Percentiles rank a stretch among this genome's conserved stretches.
phyloP scores from a whole-genome alignment of 345 rosid genomes.

The Populus tremula region DNA sequence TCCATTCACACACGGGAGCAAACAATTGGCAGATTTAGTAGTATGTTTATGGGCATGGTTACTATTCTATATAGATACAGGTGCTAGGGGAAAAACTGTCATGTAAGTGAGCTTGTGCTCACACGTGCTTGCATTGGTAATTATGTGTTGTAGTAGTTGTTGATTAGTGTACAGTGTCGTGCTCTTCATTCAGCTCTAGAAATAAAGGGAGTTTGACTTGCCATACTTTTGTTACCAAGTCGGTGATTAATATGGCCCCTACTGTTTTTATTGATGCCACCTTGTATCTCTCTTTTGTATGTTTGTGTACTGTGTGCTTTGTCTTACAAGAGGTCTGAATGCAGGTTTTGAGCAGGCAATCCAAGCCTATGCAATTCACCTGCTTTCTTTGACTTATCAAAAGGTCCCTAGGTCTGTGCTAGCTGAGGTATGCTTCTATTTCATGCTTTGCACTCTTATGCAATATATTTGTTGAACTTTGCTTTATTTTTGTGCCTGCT shows the following conservation, averaged over 20 bases:
- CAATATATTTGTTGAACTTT: neutral
- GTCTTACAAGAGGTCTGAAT: conserved; percentile 26
- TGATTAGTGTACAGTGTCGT: neutral
- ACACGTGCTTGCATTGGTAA: neutral
- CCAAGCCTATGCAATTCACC: conserved; percentile 77
- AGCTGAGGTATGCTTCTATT: conserved; percentile 68
- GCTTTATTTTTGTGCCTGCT: neutral
- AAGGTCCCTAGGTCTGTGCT: conserved; percentile 81
- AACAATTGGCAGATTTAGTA: neutral
- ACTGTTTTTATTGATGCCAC: neutral
- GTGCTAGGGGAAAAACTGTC: neutral
- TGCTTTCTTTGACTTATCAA: conserved; percentile 87
- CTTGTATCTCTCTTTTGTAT: neutral
- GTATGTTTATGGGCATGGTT: neutral
- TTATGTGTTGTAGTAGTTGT: neutral
- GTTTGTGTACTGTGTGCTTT: neutral
- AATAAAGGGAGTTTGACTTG: neutral
- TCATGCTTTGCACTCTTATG: neutral
- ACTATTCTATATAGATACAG: neutral
- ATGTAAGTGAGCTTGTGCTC: neutral
- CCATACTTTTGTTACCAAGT: neutral
- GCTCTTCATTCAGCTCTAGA: neutral
- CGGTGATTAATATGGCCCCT: neutral
- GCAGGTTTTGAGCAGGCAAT: conserved; percentile 98
- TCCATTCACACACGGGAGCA: neutral